phyloP scores from a whole-genome alignment of 106 monocot genomes.

The Dendrobium catenatum region DNA sequence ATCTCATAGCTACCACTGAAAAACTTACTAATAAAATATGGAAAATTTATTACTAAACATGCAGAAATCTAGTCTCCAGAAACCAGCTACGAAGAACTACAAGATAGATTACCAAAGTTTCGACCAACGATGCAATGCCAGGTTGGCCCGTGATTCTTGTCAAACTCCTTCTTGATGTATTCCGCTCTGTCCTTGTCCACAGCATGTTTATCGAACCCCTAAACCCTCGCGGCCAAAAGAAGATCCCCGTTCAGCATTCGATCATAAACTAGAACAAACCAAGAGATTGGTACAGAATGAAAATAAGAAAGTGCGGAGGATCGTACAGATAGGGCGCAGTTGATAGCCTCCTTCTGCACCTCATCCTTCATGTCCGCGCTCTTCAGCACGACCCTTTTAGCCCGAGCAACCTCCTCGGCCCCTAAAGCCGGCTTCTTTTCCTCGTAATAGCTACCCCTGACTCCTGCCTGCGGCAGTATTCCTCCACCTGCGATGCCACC shows the following conservation, averaged over 20 bases:
- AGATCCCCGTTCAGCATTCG: conserved; percentile 1
- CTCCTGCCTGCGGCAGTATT: conserved; percentile 17
- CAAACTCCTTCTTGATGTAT: conserved; percentile 97
- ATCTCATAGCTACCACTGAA: background rate
- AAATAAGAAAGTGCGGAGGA: background rate
- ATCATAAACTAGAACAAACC: background rate
- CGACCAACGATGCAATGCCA: conserved; percentile 99
- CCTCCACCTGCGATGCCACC: conserved; percentile 2
- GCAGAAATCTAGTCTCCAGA: background rate
- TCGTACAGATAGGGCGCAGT: conserved; percentile 64
- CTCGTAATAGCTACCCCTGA: conserved; percentile 22
- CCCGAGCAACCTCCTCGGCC: background rate
- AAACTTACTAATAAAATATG: background rate
- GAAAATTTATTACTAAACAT: background rate
- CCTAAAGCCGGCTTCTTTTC: conserved; percentile 12
- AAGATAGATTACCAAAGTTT: conserved; percentile 64
- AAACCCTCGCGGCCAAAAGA: background rate
- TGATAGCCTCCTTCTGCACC: conserved; percentile 83
- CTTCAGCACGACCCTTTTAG: conserved; percentile 62
- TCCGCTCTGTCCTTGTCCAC: conserved; percentile 99
- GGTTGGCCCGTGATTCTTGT: conserved; percentile 80
- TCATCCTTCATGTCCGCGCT: conserved; percentile 99
- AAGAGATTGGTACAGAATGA: background rate
- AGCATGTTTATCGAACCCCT: conserved; percentile 78
- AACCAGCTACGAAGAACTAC: background rate